Conservation (phyloP, 768 basidiomycete genomes). For the Pisolithus orientalis region DNA sequence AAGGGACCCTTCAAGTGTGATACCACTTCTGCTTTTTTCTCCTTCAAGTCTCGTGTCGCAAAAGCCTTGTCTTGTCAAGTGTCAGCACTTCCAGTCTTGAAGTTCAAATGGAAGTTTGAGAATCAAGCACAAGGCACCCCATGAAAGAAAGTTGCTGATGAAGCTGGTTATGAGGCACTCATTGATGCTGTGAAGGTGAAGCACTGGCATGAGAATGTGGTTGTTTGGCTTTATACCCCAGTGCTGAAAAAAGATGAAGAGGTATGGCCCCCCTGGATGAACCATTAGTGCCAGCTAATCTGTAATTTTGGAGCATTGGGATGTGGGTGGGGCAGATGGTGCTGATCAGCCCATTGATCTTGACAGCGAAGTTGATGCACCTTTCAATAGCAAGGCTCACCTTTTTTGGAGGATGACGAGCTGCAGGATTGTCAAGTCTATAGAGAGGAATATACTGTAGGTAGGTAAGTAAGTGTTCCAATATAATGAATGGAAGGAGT, state of each 20-base stretch:
- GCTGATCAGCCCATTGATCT: too few relatives aligned
- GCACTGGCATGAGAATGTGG: background rate
- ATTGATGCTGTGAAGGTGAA: slow-evolving; percentile 8
- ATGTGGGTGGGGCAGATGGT: too few relatives aligned
- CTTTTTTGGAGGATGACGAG: too few relatives aligned
- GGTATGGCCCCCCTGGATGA: background rate
- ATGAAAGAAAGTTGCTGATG: slow-evolving; percentile 1
- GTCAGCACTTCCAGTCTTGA: background rate
- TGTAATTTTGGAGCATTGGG: too few relatives aligned
- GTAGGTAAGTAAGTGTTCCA: too few relatives aligned
- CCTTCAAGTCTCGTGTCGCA: background rate
- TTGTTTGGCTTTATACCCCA: background rate
- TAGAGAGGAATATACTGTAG: too few relatives aligned
- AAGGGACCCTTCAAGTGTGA: slow-evolving; percentile 5
- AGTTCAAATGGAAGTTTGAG: slow-evolving; percentile 5
- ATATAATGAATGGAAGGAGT: too few relatives aligned
- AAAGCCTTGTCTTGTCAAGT: background rate
- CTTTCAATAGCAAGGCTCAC: too few relatives aligned
- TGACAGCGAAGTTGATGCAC: too few relatives aligned
- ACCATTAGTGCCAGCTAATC: too few relatives aligned
- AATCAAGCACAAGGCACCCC: slow-evolving; percentile 2
- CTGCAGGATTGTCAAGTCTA: too few relatives aligned
- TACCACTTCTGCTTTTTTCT: background rate
- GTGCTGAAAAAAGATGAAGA: slow-evolving; percentile 2
- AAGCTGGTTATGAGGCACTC: slow-evolving; percentile 3